Conservation (phyloP, 164 flowering plant genomes). For the Tinospora cordifolia region DNA sequence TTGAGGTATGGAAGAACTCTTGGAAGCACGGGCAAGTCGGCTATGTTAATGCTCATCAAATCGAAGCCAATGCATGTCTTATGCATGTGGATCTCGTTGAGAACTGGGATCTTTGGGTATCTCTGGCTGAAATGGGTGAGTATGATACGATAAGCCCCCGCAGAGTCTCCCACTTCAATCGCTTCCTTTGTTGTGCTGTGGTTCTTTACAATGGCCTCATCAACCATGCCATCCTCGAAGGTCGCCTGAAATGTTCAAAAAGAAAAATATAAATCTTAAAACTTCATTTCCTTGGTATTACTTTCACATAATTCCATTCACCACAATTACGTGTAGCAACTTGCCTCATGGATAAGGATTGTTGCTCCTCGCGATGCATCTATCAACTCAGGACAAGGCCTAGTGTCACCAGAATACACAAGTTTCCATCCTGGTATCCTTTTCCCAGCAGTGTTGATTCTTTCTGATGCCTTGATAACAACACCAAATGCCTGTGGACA, state of each 20-base stretch:
- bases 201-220: constrained; percentile 80
- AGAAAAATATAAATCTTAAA: no score
- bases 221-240: constrained; percentile 83
- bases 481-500: constrained; percentile 89
- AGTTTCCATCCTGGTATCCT: constrained; percentile 92
- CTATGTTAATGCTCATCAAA: constrained; percentile 89
- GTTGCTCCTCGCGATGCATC: constrained; percentile 88
- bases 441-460: constrained; percentile 57
- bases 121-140: constrained; percentile 98
- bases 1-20: constrained; percentile 72
- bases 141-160: constrained; percentile 71
- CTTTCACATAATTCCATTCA: no score
- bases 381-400: constrained; percentile 73
- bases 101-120: constrained; percentile 90
- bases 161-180: constrained; percentile 64
- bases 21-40: constrained; percentile 83
- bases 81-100: constrained; percentile 71
- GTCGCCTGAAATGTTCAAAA: constrained; percentile 57
- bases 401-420: constrained; percentile 95
- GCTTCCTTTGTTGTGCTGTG: constrained; percentile 98
- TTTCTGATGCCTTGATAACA: constrained; percentile 55
- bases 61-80: constrained; percentile 94
- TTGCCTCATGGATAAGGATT: constrained; percentile 92
- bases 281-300: no score
- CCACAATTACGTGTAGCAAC: constrained; percentile 9